phyloP scores from a whole-genome alignment of 805 yeast species.

The Ogataea trehaloabstinens region DNA sequence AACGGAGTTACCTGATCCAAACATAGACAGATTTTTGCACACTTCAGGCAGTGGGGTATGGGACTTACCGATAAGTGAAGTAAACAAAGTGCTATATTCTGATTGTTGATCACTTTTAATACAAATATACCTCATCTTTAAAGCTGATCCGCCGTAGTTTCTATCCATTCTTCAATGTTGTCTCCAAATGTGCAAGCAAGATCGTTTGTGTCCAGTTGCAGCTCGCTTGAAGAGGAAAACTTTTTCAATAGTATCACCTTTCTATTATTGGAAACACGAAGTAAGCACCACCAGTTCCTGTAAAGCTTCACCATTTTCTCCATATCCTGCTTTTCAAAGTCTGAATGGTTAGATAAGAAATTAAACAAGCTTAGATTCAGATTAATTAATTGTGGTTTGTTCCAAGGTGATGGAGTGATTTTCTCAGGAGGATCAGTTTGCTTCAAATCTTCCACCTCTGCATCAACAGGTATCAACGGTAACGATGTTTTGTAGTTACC shows the following conservation, averaged over 20 bases:
- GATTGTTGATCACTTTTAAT: constrained; percentile 1
- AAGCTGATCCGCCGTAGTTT: constrained; percentile 2
- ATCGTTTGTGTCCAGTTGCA: constrained; percentile 18
- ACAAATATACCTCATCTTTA: constrained; percentile 2
- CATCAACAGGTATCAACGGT: constrained; percentile 28
- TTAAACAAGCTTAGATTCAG: constrained; percentile 20
- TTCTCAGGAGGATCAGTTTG: constrained; percentile 5
- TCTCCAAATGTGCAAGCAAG: constrained; percentile 22
- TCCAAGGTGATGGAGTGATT: no score
- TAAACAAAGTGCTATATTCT: constrained; percentile 60
- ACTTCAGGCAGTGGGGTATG: constrained; percentile 78
- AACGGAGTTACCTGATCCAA: constrained; percentile 19
- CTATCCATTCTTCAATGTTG: constrained; percentile 25
- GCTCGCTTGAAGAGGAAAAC: constrained; percentile 10
- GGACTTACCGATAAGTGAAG: constrained; percentile 76
- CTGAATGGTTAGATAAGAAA: constrained; percentile 14
- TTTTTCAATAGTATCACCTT: constrained; percentile 22
- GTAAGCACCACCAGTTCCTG: constrained; percentile 28
- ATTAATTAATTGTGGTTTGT: constrained; percentile 16
- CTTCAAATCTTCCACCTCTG: constrained; percentile 12
- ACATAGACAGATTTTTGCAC: constrained; percentile 42
- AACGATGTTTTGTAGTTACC: constrained; percentile 25
- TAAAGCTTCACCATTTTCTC: constrained; percentile 26
- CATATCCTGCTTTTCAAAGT: constrained; percentile 9
- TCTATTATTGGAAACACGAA: constrained; percentile 12